Base-by-base conservation (phyloP, 257 asterid species). In the Rubia yunnanensis region DNA sequence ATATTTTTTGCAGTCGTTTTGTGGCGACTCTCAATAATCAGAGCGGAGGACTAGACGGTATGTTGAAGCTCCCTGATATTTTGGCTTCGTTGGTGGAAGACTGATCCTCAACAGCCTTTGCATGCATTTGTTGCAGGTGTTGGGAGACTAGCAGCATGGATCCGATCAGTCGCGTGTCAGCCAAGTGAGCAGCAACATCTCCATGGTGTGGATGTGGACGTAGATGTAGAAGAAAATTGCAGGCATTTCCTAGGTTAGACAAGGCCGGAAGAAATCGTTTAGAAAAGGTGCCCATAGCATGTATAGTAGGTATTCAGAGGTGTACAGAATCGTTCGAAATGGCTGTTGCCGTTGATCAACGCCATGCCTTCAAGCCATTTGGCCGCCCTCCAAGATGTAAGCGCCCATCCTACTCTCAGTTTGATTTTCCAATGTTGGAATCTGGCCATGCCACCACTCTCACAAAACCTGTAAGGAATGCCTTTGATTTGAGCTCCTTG, bases 281-380 rank as follows among this genome's bases (percentile, higher is more conserved):
- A 60, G 73, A 83, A 64, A 44, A 80, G 82, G 80, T 76, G 71
- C 72, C 79, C 77, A 72, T 89, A 83, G 96, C 90, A 92, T 87
- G 95, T 74, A 83, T 80, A 64, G 64, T 74, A 73, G 81, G 76
- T 74, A 54, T 73, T 81, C 70, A 71, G 83, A 72, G 72, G 77
- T 74, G 88, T 83, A 82, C 81, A 74, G 77, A 76, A 85, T 80
- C 77, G 80, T 80, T 77, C 79, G 79, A 80, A 74, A 92, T 92
- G 98, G 95, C 86, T 69, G 91, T 89, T 66, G 94, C 86, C 79
- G 74, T 89, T 85, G 91, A 83, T 82, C 89, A 78, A 36, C 82
- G 83, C 76, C 88, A 89, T 73, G 97, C 85, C 67, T 85, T 89
- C 79, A 84, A 83, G 88, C 91, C 92, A 79, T 85, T 85, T 75